These are phyloP conservation scores for Phytophthora ramorum DNA, from an alignment of 352 stramenopile species.

Conservation along the genomic window DNA sequence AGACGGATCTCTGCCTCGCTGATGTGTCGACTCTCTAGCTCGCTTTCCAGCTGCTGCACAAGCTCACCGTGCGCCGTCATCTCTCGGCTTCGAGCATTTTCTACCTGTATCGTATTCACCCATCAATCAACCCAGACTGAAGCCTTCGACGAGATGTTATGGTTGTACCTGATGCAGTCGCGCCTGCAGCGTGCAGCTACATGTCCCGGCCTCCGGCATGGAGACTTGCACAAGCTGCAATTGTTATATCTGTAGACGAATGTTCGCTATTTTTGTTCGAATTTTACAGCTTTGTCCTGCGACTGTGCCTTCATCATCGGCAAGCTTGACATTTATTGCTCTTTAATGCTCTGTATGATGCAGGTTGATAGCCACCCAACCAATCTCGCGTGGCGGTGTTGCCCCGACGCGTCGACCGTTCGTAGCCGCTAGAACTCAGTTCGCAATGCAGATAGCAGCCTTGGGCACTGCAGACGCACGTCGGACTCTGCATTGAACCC, in stretches of 20 bases:
- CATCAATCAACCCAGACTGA: background rate
- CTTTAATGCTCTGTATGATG: too few species aligned
- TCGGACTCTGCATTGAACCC: constrained; percentile 9
- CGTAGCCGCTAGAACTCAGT: background rate
- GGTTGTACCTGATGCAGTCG: constrained; percentile 47
- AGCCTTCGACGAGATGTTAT: background rate
- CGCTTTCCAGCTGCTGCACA: constrained; percentile 41
- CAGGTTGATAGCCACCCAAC: background rate
- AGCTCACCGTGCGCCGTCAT: constrained; percentile 54
- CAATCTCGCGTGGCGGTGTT: background rate
- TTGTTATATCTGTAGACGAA: constrained; percentile 6
- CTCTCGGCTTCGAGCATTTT: constrained; percentile 54
- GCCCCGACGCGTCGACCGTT: background rate
- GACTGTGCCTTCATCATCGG: constrained; percentile 2
- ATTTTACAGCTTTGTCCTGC: too few species aligned
- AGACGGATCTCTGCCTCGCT: constrained; percentile 50
- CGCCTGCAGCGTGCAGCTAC: constrained; percentile 39
- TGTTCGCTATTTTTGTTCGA: constrained; percentile 23
- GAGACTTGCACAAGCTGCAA: background rate
- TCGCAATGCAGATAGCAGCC: too few species aligned
- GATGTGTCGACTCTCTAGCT: constrained; percentile 28
- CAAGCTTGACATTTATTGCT: constrained; percentile 1
- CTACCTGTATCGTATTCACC: constrained; percentile 30
- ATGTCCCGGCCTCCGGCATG: constrained; percentile 14
- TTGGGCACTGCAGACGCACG: background rate